Base-by-base conservation (phyloP, 2,329 filamentous ascomycete genomes). In the Botrytis porri region DNA sequence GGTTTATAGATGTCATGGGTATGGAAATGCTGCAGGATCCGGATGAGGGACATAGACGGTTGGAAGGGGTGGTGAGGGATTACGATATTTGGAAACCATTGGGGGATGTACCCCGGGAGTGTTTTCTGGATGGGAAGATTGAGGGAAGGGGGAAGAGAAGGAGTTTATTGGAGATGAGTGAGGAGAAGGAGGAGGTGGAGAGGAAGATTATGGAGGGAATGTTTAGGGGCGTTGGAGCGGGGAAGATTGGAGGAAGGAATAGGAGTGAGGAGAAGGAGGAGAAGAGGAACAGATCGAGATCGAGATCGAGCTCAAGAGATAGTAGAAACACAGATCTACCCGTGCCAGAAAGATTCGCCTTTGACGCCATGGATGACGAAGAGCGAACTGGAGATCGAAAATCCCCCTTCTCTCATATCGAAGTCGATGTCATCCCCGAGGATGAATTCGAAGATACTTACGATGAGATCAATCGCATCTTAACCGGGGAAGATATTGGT, bases 1-100 rank as follows among this genome's bases (percentile, higher is more conserved):
- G 89, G 75, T 90, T 90, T 78, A 88, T 90, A 69, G 90, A 88
- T 80, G 70, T 76, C 2, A 74, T 72, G 41, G 70, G 71, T 0
- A 74, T 76, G 35, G 74, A 77, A 57, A 76, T 77, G 54, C 37
- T 77, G 37, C 73, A 70, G n/a, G 74, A 77, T 70, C 75, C 76
- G 7, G 62, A 67, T 25, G 73, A 73, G 12, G 77, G 71, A 8
- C 69, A 75, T 37, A 59, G 48, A 35, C 69, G 74, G 69, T 48
- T 79, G 43, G 41, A 37, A n/a, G 75, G 71, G 22, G 75, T 74
- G 20, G 66, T 77, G 1, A 48, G 37, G 29, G 72, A 72, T 20
- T 78, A 76, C 73, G 74, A 73, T 14, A 64, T 79, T 32, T 77
- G 77, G 77, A 74, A 54, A 35, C 75, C 73, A 32, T 48, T 79